These are phyloP conservation scores for Sporothrix brasiliensis DNA, from an alignment of 2,329 filamentous ascomycete genomes.

Conservation along the genomic window DNA sequence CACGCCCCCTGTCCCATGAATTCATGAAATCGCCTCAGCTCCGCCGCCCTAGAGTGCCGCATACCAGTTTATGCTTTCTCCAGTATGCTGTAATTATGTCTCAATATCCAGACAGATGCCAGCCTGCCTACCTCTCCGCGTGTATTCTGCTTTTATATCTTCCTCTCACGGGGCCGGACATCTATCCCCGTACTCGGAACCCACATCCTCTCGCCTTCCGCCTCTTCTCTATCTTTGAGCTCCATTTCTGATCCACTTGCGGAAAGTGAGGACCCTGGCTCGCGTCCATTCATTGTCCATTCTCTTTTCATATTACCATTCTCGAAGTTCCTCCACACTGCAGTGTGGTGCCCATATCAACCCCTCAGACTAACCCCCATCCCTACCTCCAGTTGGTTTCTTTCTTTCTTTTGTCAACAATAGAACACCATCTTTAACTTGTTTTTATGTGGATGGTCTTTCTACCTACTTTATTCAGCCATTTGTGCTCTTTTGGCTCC, in stretches of 20 bases:
- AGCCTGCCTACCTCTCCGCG: neutral
- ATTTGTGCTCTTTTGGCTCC: neutral
- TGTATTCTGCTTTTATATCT: conserved; percentile 7
- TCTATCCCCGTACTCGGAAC: conserved; percentile 18
- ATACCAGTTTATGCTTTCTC: neutral
- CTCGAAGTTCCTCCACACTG: conserved; percentile 9
- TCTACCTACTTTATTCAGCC: neutral
- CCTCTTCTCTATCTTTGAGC: neutral
- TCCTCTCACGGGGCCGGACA: conserved; percentile 14
- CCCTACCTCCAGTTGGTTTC: neutral
- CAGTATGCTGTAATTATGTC: too few species aligned
- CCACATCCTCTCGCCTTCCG: neutral
- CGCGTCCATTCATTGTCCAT: neutral
- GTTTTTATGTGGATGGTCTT: neutral
- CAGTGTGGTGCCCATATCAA: neutral
- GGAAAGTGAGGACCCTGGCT: conserved; percentile 5
- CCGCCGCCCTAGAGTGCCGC: neutral
- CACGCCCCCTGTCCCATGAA: conserved; percentile 13
- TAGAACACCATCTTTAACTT: neutral
- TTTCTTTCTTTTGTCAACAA: neutral
- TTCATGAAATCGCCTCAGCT: conserved; percentile 18
- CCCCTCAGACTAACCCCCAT: conserved; percentile 7
- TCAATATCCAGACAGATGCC: neutral
- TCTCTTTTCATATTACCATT: conserved; percentile 16
- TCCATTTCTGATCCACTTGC: conserved; percentile 5